Percentiles rank a stretch among this genome's conserved stretches.
Evolutionary conservation across 345 rosid genomes (phyloP).

Genomic region (Balakata baccata): DNA sequence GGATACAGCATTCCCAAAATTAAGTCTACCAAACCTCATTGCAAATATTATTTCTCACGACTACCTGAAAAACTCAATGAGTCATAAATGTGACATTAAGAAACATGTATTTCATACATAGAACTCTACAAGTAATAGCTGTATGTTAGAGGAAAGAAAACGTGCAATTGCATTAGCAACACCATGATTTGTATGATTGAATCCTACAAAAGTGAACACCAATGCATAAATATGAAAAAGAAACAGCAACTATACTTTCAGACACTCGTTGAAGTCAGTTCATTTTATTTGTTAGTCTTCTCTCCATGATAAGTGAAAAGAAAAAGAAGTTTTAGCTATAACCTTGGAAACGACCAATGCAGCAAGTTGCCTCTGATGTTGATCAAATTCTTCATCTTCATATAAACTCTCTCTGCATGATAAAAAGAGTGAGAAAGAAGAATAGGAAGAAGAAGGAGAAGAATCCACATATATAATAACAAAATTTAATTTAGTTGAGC

Average conservation of each 20-base stretch:
- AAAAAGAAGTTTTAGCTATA: background rate
- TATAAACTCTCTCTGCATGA: constrained; percentile 82
- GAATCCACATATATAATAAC: background rate
- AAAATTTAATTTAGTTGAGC: background rate
- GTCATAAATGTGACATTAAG: background rate
- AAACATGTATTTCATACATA: background rate
- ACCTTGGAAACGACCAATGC: constrained; percentile 94
- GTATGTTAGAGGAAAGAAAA: background rate
- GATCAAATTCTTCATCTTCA: constrained; percentile 95
- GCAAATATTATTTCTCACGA: background rate
- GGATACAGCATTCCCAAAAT: background rate
- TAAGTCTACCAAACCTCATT: background rate
- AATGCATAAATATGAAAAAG: background rate
- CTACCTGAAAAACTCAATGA: background rate
- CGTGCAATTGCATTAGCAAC: background rate
- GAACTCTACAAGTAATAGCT: background rate
- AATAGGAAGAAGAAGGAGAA: background rate
- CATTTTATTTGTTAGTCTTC: background rate
- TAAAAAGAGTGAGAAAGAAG: background rate
- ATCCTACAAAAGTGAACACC: background rate
- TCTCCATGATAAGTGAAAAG: background rate
- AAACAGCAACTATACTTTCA: background rate
- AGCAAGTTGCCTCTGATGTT: constrained; percentile 88
- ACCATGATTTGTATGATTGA: background rate
- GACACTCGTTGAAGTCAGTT: background rate